Conservation (phyloP, 2,329 filamentous ascomycete species). For the Arthrobotrys pseudoclavata region DNA sequence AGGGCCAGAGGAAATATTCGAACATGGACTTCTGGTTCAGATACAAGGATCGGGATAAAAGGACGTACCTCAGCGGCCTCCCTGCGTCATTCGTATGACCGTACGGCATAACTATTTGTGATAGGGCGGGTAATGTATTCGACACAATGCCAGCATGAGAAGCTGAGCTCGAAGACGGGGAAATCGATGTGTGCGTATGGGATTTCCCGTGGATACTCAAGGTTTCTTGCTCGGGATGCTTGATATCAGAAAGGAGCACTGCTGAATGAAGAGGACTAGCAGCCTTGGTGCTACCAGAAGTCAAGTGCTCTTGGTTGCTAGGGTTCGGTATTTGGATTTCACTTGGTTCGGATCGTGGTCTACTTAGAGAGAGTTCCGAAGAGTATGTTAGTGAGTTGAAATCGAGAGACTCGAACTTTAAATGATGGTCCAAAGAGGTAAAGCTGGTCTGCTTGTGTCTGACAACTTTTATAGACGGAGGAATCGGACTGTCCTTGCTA, state of each 20-base stretch:
- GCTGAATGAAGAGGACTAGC: constrained; percentile 35
- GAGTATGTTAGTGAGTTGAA: constrained; percentile 37
- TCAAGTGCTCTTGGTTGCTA: constrained; percentile 48
- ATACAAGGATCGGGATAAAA: constrained; percentile 52
- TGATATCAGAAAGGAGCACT: constrained; percentile 42
- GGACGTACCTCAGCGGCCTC: constrained; percentile 47
- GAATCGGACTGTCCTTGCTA: constrained; percentile 37
- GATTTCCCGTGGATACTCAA: constrained; percentile 56
- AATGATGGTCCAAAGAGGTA: constrained; percentile 50
- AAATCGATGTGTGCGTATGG: constrained; percentile 38
- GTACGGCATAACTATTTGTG: constrained; percentile 58
- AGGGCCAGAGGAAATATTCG: not conserved
- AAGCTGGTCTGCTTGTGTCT: constrained; percentile 32
- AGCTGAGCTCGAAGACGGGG: constrained; percentile 48
- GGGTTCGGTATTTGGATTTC: constrained; percentile 40
- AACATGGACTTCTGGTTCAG: not conserved
- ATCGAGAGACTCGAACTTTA: constrained; percentile 51
- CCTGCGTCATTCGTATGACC: constrained; percentile 56
- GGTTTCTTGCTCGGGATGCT: constrained; percentile 46
- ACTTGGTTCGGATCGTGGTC: constrained; percentile 32
- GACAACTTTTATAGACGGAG: constrained; percentile 53
- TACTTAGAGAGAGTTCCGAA: constrained; percentile 34
- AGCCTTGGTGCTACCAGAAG: constrained; percentile 57
- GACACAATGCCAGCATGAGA: constrained; percentile 41
- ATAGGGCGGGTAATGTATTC: constrained; percentile 60